Evolutionary conservation across 129 eudicot species (phyloP), one percentile per base, ranked within the genome.

Genomic region (Solidago caesia): DNA sequence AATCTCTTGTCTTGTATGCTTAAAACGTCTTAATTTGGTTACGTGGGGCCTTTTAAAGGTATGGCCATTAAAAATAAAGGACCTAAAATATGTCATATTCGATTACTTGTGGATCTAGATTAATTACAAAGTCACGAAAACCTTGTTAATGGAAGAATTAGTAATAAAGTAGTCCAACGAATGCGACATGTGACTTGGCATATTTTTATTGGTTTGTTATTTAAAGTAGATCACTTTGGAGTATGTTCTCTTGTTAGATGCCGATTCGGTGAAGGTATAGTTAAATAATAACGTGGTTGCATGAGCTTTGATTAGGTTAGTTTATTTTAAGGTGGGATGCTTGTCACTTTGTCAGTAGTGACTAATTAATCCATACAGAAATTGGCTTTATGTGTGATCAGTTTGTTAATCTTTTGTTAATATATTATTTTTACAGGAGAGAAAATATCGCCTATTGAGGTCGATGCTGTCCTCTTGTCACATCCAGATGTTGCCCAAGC

Each of bases 381-480:
- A 72, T 72, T 11, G 41, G 76, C 43, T 70, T 44, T 29, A 21
- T 9, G 62, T 8, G 16, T 71, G 58, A 58, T 58, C 64, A 16
- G 16, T 26, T 58, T 58, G 64, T 58, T 57, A 16, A 15, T 57
- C 27, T 14, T 57, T 6, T 16, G 5, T 45, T 5, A 46, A 9
- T 46, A 46, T 46, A 62, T 53, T 61, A 63, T 14, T 27, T 41
- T 76, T 85, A 43, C 86, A 93, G 98, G 98, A 4, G 98, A 93
- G 80, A 93, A 93, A 75, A 93, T 93, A 74, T 93, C 98, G 77
- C 98, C 98, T 5, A 93, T 93, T 49, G 98, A 93, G 85, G 97
- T 93, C 66, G 98, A 93, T 58, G 89, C 98, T 0, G 89, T 93
- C 44, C 89, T 93, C 16, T 71, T 93, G 70, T 88, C 98, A 27